Percentiles rank a stretch among this genome's conserved stretches.
These are phyloP conservation scores for Calonectria montana DNA, from an alignment of 2,329 filamentous ascomycete genomes.

Conservation along the genomic window DNA sequence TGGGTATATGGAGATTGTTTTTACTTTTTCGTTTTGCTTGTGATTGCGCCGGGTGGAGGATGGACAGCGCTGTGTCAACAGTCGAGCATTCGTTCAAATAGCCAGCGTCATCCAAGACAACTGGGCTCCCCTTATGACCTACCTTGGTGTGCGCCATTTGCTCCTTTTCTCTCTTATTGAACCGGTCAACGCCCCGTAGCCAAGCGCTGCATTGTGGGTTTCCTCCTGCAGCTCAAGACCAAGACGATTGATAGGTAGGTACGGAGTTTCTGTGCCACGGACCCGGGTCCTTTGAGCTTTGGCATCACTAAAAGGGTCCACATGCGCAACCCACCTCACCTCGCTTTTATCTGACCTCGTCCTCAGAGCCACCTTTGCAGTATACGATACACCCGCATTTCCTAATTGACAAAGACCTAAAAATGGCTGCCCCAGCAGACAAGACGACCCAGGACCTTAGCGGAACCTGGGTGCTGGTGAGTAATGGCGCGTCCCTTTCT, in stretches of 20 bases:
- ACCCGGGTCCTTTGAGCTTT: not conserved
- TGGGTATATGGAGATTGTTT: not conserved
- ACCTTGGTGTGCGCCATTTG: not conserved
- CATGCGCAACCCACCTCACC: not conserved
- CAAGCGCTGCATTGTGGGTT: not conserved
- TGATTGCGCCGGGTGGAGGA: not conserved
- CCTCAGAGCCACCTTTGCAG: not conserved
- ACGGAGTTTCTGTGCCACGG: not conserved
- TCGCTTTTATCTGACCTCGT: not conserved
- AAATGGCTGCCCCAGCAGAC: conserved; percentile 77
- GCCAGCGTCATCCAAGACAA: not conserved
- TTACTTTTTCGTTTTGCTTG: conserved; percentile 7
- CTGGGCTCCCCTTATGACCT: too few relatives aligned
- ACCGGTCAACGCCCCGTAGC: not conserved
- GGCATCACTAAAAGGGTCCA: not conserved
- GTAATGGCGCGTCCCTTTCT: conserved; percentile 35
- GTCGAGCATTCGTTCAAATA: not conserved
- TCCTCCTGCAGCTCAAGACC: not conserved
- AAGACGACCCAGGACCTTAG: conserved; percentile 76
- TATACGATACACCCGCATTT: not conserved
- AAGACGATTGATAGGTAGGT: not conserved
- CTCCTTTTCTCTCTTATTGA: not conserved
- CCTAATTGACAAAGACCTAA: not conserved
- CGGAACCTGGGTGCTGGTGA: conserved; percentile 77
- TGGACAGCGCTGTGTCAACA: not conserved